phyloP scores from a whole-genome alignment of 2,329 filamentous ascomycete genomes.

The Aureobasidium sp. region DNA sequence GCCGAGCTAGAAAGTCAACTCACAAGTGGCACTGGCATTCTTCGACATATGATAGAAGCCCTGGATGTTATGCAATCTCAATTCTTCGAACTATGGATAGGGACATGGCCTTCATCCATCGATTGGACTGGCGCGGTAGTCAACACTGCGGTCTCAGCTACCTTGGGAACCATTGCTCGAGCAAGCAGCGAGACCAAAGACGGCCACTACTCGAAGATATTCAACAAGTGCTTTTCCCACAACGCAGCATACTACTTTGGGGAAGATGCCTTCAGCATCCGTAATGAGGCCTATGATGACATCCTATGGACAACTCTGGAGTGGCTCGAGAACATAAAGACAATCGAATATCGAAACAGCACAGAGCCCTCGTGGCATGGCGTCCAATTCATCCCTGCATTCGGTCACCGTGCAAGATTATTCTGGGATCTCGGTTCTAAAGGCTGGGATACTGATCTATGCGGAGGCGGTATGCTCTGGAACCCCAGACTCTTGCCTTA shows the following conservation, averaged over 20 bases:
- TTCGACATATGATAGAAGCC: slow-evolving; percentile 35
- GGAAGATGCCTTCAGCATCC: slow-evolving; percentile 67
- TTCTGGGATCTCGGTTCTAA: slow-evolving; percentile 74
- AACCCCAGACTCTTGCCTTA: slow-evolving; percentile 72
- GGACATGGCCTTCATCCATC: slow-evolving; percentile 76
- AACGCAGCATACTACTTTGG: slow-evolving; percentile 74
- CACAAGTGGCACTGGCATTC: background rate
- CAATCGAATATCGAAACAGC: slow-evolving; percentile 61
- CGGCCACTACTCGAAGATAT: slow-evolving; percentile 20
- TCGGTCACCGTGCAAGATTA: slow-evolving; percentile 71
- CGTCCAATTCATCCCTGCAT: slow-evolving; percentile 63
- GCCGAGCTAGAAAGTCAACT: background rate
- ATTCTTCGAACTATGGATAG: slow-evolving; percentile 70
- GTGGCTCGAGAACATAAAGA: slow-evolving; percentile 77
- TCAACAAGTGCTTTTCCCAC: slow-evolving; percentile 75
- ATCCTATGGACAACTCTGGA: slow-evolving; percentile 92
- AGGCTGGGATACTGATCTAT: slow-evolving; percentile 77
- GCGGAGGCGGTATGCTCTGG: slow-evolving; percentile 86
- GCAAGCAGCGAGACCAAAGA: background rate
- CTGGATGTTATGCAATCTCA: slow-evolving; percentile 65
- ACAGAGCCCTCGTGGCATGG: slow-evolving; percentile 58
- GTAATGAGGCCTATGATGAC: slow-evolving; percentile 79
- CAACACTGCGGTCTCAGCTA: slow-evolving; percentile 61
- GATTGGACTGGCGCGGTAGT: slow-evolving; percentile 91
- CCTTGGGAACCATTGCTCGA: slow-evolving; percentile 1